Conservation (phyloP, 441 rosid genomes). For the Hura crepitans region DNA sequence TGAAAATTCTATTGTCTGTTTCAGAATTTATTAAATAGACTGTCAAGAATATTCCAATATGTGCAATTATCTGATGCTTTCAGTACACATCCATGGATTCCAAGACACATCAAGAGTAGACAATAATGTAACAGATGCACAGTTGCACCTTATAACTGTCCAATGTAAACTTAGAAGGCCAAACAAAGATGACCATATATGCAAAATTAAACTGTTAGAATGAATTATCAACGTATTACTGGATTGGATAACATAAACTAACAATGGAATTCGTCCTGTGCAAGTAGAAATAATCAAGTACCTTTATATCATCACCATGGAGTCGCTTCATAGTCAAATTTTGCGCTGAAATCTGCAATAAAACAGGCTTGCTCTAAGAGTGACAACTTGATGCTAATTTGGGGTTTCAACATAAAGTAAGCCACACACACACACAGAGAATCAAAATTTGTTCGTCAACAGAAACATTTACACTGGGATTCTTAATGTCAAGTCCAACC, state of each 20-base stretch:
- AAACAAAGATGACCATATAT: background rate
- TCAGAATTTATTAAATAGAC: background rate
- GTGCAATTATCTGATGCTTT: background rate
- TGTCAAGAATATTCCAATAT: background rate
- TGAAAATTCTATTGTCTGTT: background rate
- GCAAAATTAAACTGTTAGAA: background rate
- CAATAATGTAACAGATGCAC: background rate
- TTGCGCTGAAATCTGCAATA: conserved; percentile 71
- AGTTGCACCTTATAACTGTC: background rate
- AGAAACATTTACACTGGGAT: background rate
- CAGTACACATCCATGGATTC: background rate
- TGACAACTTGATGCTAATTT: background rate
- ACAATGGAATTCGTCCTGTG: background rate
- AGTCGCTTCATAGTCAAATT: conserved; percentile 84
- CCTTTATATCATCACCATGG: conserved; percentile 86
- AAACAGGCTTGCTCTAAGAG: conserved; percentile 25
- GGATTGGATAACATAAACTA: background rate
- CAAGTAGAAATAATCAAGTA: conserved; percentile 21
- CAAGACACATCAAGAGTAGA: background rate
- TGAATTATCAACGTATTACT: background rate
- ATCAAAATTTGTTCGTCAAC: background rate
- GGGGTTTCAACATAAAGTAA: background rate
- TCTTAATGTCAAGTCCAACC: background rate
- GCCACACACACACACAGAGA: background rate
- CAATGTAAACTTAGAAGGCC: background rate